Evolutionary conservation across 805 yeast genomes (phyloP).

Genomic region (Grigorovia transvaalensis): DNA sequence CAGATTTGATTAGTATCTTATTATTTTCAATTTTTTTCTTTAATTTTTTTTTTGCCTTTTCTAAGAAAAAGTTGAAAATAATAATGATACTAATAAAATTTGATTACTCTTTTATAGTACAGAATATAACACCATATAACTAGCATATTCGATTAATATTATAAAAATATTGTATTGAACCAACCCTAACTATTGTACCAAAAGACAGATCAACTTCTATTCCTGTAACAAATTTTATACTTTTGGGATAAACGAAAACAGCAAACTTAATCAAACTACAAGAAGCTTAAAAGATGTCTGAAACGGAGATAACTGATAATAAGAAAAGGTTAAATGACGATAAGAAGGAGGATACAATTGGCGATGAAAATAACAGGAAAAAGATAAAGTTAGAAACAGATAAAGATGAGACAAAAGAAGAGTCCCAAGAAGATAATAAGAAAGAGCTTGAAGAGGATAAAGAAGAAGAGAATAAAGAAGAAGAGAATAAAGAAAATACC

Average conservation of each 20-base stretch:
- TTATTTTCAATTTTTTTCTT: too few species aligned
- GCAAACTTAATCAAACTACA: not conserved
- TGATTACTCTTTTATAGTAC: too few species aligned
- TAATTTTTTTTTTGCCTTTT: too few species aligned
- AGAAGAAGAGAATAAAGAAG: conserved; percentile 15
- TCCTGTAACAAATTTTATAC: too few species aligned
- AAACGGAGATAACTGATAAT: not conserved
- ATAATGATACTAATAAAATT: too few species aligned
- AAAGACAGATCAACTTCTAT: too few species aligned
- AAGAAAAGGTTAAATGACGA: not conserved
- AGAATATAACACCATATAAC: too few species aligned
- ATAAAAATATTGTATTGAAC: too few species aligned
- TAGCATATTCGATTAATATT: too few species aligned
- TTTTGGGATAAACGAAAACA: not conserved
- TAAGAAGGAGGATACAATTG: not conserved
- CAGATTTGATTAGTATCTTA: too few species aligned
- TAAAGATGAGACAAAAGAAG: not conserved
- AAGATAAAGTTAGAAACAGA: not conserved
- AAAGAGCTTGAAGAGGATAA: conserved; percentile 13
- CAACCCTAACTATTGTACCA: too few species aligned
- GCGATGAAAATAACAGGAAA: not conserved
- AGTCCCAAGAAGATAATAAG: not conserved
- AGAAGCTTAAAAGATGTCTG: not conserved
- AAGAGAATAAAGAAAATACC: conserved; percentile 9
- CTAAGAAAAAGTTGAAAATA: too few species aligned